Percentiles rank a stretch among this genome's conserved stretches.
Conservation (phyloP, 257 asterid species). For the Capsicum rhomboideum region DNA sequence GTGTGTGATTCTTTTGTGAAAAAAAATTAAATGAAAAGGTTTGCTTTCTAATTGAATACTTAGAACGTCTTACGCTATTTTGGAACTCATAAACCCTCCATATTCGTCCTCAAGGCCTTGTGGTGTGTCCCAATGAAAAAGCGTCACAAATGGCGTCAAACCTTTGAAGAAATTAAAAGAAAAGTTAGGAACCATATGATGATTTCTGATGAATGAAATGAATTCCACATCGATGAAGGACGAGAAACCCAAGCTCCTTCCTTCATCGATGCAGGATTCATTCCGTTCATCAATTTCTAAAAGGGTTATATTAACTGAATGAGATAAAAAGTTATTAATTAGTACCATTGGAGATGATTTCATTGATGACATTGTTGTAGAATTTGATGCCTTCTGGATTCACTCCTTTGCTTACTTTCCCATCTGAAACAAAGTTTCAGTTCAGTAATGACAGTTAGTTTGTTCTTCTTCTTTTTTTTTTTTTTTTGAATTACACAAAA, state of each 20-base stretch:
- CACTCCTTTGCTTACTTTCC: conserved; percentile 24
- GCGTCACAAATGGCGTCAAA: conserved; percentile 15
- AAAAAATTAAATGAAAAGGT: background rate
- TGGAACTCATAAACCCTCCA: conserved; percentile 15
- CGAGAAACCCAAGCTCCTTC: too few relatives aligned
- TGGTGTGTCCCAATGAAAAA: conserved; percentile 18
- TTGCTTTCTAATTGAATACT: background rate
- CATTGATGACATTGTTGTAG: conserved; percentile 26
- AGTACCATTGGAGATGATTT: conserved; percentile 15
- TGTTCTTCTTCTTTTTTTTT: background rate
- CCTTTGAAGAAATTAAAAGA: background rate
- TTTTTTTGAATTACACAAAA: background rate
- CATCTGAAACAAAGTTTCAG: conserved; percentile 6
- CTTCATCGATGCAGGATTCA: too few relatives aligned
- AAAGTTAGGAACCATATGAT: background rate
- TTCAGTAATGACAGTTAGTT: background rate
- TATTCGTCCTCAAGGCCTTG: conserved; percentile 21
- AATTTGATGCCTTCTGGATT: conserved; percentile 21
- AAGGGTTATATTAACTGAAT: background rate
- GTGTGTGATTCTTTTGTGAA: background rate
- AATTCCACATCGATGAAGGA: too few relatives aligned
- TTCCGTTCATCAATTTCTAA: background rate
- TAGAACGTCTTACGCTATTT: conserved; percentile 4
- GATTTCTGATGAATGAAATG: background rate
- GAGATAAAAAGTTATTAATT: background rate